phyloP scores from a whole-genome alignment of 225 moss, liverwort and hornwort species.

The Neckera pumila region DNA sequence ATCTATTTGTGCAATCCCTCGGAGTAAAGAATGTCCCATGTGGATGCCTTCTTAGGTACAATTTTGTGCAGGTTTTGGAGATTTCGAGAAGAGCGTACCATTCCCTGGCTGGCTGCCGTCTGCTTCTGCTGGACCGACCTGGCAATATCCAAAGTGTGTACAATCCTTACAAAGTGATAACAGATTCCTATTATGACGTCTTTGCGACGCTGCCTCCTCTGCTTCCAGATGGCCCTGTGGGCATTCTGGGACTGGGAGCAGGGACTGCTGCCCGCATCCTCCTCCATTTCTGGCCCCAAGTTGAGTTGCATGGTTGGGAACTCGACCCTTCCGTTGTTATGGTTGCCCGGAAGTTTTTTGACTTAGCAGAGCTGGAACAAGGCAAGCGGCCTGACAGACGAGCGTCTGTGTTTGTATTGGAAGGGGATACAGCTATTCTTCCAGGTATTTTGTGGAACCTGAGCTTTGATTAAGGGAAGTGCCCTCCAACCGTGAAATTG shows the following conservation, averaged over 20 bases:
- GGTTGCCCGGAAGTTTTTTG: slow-evolving; percentile 62
- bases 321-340: slow-evolving; percentile 67
- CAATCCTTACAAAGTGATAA: slow-evolving; percentile 51
- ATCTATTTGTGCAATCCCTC: background rate
- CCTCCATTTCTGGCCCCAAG: slow-evolving; percentile 59
- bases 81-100: slow-evolving; percentile 48
- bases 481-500: background rate
- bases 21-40: background rate
- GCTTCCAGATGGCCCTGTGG: slow-evolving; percentile 69
- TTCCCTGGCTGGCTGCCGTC: slow-evolving; percentile 55
- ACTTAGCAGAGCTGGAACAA: slow-evolving; percentile 65
- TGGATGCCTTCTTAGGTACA: slow-evolving; percentile 34
- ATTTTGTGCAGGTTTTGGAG: slow-evolving; percentile 75
- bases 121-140: slow-evolving; percentile 66
- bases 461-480: background rate
- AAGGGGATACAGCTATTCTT: background rate
- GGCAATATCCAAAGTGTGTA: slow-evolving; percentile 93
- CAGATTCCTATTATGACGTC: slow-evolving; percentile 73
- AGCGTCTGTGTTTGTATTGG: slow-evolving; percentile 8
- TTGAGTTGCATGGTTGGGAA: slow-evolving; percentile 81
- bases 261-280: slow-evolving; percentile 75
- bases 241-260: slow-evolving; percentile 79
- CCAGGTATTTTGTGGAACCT: background rate
- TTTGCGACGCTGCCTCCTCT: slow-evolving; percentile 68
- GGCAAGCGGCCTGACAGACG: slow-evolving; percentile 1